Percentiles rank a stretch among this genome's conserved stretches.
These are phyloP conservation scores for Penicillium nucicola DNA, from an alignment of 495 filamentous ascomycete species.

Conservation along the genomic window DNA sequence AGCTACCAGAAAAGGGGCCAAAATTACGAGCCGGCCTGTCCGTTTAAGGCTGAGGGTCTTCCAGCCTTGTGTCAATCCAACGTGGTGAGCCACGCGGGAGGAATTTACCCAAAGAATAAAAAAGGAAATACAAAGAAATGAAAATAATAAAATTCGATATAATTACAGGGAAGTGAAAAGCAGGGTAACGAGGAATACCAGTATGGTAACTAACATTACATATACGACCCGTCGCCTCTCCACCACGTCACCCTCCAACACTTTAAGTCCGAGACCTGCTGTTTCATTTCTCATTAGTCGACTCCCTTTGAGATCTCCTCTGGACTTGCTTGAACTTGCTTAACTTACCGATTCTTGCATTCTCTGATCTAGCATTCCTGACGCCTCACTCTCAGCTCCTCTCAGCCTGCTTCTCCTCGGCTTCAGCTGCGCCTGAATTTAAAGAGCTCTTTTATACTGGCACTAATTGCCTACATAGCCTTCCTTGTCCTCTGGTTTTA, in stretches of 20 bases:
- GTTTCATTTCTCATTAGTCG: constrained; percentile 18
- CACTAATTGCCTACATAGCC: background rate
- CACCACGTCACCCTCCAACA: constrained; percentile 9
- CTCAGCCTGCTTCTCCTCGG: background rate
- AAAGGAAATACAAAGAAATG: background rate
- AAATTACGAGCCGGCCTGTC: constrained; percentile 1
- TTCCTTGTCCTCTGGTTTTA: constrained; percentile 1
- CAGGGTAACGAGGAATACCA: background rate
- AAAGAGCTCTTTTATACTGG: no score
- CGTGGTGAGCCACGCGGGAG: constrained; percentile 1
- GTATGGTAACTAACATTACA: constrained; percentile 1
- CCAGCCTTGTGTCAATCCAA: constrained; percentile 7
- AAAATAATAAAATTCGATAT: no score
- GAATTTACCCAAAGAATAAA: background rate
- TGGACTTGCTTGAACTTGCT: background rate
- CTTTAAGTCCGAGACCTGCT: constrained; percentile 17
- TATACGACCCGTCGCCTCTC: constrained; percentile 2
- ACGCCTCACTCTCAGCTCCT: no score
- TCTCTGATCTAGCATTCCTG: background rate
- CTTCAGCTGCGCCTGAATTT: background rate
- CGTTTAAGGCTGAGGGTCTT: background rate
- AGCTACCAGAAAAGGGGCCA: background rate
- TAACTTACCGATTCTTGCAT: background rate
- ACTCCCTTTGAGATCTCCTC: constrained; percentile 7
- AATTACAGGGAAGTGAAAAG: no score